Base-by-base conservation (phyloP, 306 rosid genomes). In the Neltuma alba region DNA sequence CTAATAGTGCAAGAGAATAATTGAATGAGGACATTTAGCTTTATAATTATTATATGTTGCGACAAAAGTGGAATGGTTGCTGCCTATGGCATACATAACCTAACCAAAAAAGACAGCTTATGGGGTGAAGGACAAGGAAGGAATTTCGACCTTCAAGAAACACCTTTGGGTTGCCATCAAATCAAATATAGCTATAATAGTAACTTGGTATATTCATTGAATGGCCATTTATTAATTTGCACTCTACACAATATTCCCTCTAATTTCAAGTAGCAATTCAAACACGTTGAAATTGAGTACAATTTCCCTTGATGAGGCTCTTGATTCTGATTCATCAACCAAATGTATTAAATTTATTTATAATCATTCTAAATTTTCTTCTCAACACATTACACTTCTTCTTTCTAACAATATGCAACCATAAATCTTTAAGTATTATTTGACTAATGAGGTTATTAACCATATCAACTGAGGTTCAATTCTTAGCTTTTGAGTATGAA, bases 181-280 rank as follows among this genome's bases (percentile, higher is more conserved):
- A n/a, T n/a, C n/a, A n/a, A 7, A 8, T 52, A 7, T 31, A 31
- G 68, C 21, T 42, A 31, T n/a, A 52, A n/a, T n/a, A 8, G n/a
- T n/a, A 55, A 11, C 50, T 65, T 47, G 64, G 7, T 3, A 23
- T 36, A 27, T 25, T 77, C 37, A 14, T 77, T 67, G 18, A 77
- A 67, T 52, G 52, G 13, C 25, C 14, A 64, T 61, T 28, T 61
- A 5, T 61, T 61, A 18, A 6, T 2, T 33, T 14, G 69, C 21
- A n/a, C 42, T 33, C 42, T 3, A 63, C 9, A 25, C 41, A 6
- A 63, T 16, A 2, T 33, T 25, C 3, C 11, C 14, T 75, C 40
- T n/a, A 75, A 75, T 44, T 75, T 75, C 69, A 12, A 11, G 9
- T 16, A 58, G 28, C 61, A 41, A 61, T 28, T 63, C 58, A 47